Evolutionary conservation across 345 rosid genomes (phyloP).

Genomic region (Raphanus raphanistrum): DNA sequence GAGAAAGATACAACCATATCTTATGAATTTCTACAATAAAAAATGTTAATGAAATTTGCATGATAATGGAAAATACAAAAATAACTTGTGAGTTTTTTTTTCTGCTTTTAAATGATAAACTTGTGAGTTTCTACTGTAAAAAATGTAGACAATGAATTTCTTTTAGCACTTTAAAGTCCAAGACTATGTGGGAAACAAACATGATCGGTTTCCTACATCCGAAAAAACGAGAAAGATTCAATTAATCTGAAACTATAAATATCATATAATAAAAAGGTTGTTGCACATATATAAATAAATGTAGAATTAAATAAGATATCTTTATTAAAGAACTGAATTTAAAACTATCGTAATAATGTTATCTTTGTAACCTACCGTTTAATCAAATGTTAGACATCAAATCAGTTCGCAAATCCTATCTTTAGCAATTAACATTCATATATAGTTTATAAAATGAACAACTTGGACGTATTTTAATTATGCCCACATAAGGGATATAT

Average conservation of each 20-base stretch:
- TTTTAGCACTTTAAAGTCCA: background rate
- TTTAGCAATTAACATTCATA: conserved; percentile 15
- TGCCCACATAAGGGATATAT: background rate
- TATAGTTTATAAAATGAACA: background rate
- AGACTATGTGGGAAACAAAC: conserved; percentile 12
- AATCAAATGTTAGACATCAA: conserved; percentile 27
- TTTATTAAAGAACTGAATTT: background rate
- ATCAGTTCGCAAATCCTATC: conserved; percentile 18
- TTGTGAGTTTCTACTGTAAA: background rate
- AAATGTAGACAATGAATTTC: background rate
- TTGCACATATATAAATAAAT: conserved; percentile 15
- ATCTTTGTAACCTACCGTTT: conserved; percentile 23
- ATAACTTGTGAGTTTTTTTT: background rate
- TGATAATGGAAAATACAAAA: background rate
- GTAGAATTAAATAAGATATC: conserved; percentile 5
- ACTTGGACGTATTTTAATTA: background rate
- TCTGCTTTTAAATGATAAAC: background rate
- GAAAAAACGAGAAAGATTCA: conserved; percentile 29
- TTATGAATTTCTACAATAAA: conserved; percentile 2
- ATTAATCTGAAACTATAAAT: conserved; percentile 16
- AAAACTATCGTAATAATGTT: conserved; percentile 15
- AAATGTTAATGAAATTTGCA: background rate
- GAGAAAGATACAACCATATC: background rate
- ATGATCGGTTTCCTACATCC: conserved; percentile 24
- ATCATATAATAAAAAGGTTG: conserved; percentile 20